Conservation (phyloP, 495 filamentous ascomycete genomes). For the Neurospora intermedia region DNA sequence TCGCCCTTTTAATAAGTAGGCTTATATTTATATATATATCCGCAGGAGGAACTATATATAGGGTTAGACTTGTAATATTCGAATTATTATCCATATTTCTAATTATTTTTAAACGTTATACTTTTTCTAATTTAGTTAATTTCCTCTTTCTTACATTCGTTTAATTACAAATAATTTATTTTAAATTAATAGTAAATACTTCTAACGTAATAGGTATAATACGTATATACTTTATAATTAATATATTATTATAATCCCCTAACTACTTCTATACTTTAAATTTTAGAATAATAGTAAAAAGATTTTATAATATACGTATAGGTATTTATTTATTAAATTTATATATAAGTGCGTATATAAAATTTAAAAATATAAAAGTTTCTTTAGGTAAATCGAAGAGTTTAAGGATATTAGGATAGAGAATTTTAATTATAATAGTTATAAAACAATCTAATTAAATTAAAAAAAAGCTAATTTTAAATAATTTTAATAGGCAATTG, state of each 20-base stretch:
- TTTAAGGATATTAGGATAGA: neutral
- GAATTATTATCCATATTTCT: too few species aligned
- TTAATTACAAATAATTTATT: neutral
- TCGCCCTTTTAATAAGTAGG: too few species aligned
- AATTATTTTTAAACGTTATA: too few species aligned
- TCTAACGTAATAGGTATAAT: neutral
- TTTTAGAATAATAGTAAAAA: neutral
- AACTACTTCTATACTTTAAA: neutral
- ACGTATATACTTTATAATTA: neutral
- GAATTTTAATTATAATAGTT: neutral
- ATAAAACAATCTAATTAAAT: neutral
- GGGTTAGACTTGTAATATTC: too few species aligned
- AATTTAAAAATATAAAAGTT: neutral
- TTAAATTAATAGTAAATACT: neutral
- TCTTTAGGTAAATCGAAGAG: neutral
- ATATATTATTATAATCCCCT: neutral
- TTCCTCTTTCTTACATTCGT: neutral
- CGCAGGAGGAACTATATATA: too few species aligned
- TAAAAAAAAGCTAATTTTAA: neutral
- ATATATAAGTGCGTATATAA: neutral
- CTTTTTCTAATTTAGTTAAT: neutral
- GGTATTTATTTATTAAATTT: neutral
- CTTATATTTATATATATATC: too few species aligned
- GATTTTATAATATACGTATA: neutral
- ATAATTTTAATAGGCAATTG: neutral